Percentiles rank a stretch among this genome's conserved stretches.
Evolutionary conservation across 495 filamentous ascomycete genomes (phyloP).

Genomic region (Hamigera avellanea): DNA sequence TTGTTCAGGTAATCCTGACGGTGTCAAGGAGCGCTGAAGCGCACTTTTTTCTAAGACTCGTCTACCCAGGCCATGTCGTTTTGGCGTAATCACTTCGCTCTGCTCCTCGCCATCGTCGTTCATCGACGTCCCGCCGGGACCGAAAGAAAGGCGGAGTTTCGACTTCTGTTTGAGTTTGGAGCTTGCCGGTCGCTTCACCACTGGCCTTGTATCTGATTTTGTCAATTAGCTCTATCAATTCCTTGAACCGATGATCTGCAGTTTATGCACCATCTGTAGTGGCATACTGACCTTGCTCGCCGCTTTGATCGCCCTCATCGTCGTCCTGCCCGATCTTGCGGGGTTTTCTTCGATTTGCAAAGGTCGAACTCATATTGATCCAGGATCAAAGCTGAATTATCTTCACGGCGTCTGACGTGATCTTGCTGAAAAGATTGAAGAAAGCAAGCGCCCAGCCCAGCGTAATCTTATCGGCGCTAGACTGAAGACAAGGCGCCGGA

Average conservation of each 20-base stretch:
- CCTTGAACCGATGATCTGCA: neutral
- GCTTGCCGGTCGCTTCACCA: constrained; percentile 28
- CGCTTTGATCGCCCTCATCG: constrained; percentile 39
- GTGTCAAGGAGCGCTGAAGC: constrained; percentile 36
- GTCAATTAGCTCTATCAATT: constrained; percentile 7
- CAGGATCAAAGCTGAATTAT: neutral
- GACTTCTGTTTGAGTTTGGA: constrained; percentile 53
- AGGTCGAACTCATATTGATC: constrained; percentile 48
- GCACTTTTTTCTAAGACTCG: constrained; percentile 63
- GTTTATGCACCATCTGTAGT: neutral
- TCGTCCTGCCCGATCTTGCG: constrained; percentile 62
- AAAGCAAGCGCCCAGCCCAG: constrained; percentile 1
- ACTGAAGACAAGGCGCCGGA: neutral
- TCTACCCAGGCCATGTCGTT: constrained; percentile 57
- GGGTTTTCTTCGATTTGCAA: constrained; percentile 57
- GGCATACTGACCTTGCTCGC: constrained; percentile 19
- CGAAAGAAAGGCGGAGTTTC: constrained; percentile 65
- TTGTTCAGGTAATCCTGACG: constrained; percentile 27
- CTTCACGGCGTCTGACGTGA: too few relatives aligned
- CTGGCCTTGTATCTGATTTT: constrained; percentile 16
- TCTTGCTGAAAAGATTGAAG: too few relatives aligned
- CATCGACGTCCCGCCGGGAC: constrained; percentile 46
- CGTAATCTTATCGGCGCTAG: constrained; percentile 15
- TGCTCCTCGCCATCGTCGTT: constrained; percentile 41
- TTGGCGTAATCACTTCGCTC: constrained; percentile 51